Evolutionary conservation across 345 rosid species (phyloP).

Genomic region (Diplotaxis tenuifolia): DNA sequence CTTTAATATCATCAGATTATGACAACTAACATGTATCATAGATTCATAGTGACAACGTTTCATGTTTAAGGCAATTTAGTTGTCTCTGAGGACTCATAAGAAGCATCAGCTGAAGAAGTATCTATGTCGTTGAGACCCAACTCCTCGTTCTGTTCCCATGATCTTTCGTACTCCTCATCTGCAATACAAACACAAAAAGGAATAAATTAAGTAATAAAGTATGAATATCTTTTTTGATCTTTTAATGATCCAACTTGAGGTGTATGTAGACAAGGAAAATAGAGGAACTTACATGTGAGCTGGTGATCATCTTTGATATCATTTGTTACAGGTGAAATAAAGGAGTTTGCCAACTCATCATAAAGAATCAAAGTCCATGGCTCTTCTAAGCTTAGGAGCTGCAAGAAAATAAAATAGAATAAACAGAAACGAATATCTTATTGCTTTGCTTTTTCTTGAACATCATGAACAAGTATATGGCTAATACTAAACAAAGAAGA

Average conservation of each 20-base stretch:
- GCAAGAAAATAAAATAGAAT: constrained; percentile 14
- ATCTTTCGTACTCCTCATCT: constrained; percentile 83
- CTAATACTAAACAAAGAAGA: not conserved
- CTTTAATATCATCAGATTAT: not conserved
- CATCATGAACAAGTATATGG: not conserved
- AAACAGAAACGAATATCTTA: not conserved
- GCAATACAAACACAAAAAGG: constrained; percentile 14
- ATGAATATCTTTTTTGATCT: not conserved
- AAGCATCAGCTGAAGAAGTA: constrained; percentile 85
- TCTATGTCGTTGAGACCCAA: constrained; percentile 88
- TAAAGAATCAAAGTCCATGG: constrained; percentile 80
- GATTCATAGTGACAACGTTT: not conserved
- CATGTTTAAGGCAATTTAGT: constrained; percentile 7
- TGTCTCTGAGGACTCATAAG: constrained; percentile 42
- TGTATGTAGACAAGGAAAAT: not conserved
- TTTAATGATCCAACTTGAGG: not conserved
- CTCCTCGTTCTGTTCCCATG: constrained; percentile 96
- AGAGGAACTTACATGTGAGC: constrained; percentile 60
- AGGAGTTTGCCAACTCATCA: constrained; percentile 88
- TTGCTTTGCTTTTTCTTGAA: not conserved
- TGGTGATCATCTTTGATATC: constrained; percentile 86
- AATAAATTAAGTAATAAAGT: not conserved
- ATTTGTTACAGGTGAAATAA: constrained; percentile 76
- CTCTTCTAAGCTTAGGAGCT: constrained; percentile 70
- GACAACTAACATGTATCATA: not conserved